Base-by-base conservation (phyloP, 371 early-diverging fungal genomes). In the Actinomucor elegans region DNA sequence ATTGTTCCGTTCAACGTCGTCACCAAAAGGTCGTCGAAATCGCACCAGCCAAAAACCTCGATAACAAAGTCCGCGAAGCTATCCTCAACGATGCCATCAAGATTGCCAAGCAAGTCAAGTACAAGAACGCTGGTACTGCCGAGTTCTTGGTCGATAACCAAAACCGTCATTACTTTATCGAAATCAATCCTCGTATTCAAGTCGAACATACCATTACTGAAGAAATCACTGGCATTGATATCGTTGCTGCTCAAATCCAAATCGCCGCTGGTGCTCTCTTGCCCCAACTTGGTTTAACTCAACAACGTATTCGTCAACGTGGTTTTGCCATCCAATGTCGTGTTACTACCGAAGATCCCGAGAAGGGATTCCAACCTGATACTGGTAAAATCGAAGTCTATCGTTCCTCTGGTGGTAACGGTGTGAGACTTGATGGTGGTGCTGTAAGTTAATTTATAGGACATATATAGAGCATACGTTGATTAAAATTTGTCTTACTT, bases 21-120 rank as follows among this genome's bases (percentile, higher is more conserved):
- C 93, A 97, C 67, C 98, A 99, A 68, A 99, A 99, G 75, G 92
- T 98, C 0, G 89, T 98, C 23, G 98, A 98, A 70, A 89, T 93
- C 48, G 94, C 91, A 0, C 96, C 96, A 2, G 89, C 93, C n/a
- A 79, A 87, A 43, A 75, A 83, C 45, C 61, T 91, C n/a, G 77
- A 80, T 15, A 69, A 50, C 20, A 66, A 69, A 4, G 73, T 85
- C 8, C 82, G 95, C 54, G 81, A 92, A 53, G 80, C 79, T 20
- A 93, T 98, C 38, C 69, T 91, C 38, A 79, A 76, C 20, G 93
- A 94, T 71, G 97, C 98, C 9, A 81, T 94, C 69, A 92, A 87
- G 73, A 79, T 97, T 52, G 93, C 97, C 48, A 86, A 88, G 57
- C 67, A 71, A 36, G 92, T 92, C 48, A 84, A 88, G 54, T 99